Percentiles rank a stretch among this genome's conserved stretches.
Conservation (phyloP, 352 stramenopile species). For the Thalassiosira exigua region DNA sequence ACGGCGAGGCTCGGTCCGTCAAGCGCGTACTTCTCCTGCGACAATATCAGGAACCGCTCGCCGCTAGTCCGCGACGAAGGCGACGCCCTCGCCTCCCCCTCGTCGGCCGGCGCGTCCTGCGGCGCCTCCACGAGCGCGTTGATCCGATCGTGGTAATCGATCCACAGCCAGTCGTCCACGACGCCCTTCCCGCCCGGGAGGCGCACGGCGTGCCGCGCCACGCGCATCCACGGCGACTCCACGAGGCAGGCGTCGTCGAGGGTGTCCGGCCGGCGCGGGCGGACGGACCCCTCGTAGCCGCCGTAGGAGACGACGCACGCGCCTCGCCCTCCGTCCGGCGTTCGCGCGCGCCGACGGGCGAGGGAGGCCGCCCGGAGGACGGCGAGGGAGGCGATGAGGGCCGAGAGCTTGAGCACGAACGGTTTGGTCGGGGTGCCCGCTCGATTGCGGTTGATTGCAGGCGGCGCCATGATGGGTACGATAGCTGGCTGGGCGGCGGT, state of each 20-base stretch:
- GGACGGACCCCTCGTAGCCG: neutral
- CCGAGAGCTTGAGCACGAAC: neutral
- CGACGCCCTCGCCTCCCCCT: no score
- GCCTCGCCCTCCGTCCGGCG: no score
- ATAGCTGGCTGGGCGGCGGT: no score
- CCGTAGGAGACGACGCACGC: neutral
- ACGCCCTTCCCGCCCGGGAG: constrained; percentile 39
- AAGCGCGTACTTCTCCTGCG: constrained; percentile 82
- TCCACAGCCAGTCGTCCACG: constrained; percentile 57
- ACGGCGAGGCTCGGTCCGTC: constrained; percentile 66
- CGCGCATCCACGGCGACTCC: constrained; percentile 66
- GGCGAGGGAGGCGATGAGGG: neutral
- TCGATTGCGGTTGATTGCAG: no score
- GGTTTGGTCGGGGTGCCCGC: neutral
- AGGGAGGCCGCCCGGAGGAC: neutral
- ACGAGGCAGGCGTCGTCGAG: neutral
- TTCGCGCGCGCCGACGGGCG: neutral
- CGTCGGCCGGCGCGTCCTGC: neutral
- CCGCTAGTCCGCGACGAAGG: constrained; percentile 28
- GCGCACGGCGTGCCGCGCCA: constrained; percentile 72
- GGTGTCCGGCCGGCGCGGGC: no score
- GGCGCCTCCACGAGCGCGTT: constrained; percentile 77
- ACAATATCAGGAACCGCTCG: constrained; percentile 67
- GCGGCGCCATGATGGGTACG: no score
- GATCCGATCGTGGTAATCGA: constrained; percentile 82